phyloP scores from a whole-genome alignment of 2,329 filamentous ascomycete genomes.

The Phaeosphaeriaceae sp. region DNA sequence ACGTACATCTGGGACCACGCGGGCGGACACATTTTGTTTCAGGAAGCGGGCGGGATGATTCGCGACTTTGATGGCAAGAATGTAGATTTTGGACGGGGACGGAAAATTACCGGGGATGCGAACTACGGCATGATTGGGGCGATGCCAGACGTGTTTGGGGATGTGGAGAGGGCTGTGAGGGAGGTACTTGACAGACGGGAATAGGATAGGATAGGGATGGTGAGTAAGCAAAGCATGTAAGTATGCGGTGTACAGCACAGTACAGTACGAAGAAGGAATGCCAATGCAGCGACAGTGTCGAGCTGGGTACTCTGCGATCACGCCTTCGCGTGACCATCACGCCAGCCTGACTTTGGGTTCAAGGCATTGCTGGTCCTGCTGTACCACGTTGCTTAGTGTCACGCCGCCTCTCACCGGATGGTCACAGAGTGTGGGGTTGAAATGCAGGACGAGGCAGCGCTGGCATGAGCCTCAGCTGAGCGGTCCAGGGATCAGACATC shows the following conservation, averaged over 20 bases:
- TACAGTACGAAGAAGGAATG: background rate
- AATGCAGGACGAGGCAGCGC: conserved; percentile 7
- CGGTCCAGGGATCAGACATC: conserved; percentile 1
- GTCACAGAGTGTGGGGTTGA: conserved; percentile 13
- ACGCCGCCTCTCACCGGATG: conserved; percentile 4
- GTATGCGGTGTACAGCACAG: background rate
- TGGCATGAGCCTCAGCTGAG: conserved; percentile 31
- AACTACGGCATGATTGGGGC: conserved; percentile 48
- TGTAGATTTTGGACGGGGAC: conserved; percentile 55
- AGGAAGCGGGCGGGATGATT: conserved; percentile 60
- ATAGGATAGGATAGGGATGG: background rate
- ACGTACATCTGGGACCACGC: conserved; percentile 66
- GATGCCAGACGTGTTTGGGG: conserved; percentile 35
- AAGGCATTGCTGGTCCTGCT: background rate
- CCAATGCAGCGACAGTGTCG: background rate
- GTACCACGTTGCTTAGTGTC: conserved; percentile 2
- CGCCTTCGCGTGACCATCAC: background rate
- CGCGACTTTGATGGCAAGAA: conserved; percentile 60
- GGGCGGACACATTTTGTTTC: conserved; percentile 60
- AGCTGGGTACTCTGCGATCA: background rate
- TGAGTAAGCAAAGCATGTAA: background rate
- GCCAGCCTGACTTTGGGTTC: background rate
- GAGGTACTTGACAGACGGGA: conserved; percentile 26
- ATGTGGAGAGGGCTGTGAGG: conserved; percentile 35
- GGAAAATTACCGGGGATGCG: conserved; percentile 39